Evolutionary conservation across 2,329 filamentous ascomycete species (phyloP).

Genomic region (Coccinonectria pachysandricola): DNA sequence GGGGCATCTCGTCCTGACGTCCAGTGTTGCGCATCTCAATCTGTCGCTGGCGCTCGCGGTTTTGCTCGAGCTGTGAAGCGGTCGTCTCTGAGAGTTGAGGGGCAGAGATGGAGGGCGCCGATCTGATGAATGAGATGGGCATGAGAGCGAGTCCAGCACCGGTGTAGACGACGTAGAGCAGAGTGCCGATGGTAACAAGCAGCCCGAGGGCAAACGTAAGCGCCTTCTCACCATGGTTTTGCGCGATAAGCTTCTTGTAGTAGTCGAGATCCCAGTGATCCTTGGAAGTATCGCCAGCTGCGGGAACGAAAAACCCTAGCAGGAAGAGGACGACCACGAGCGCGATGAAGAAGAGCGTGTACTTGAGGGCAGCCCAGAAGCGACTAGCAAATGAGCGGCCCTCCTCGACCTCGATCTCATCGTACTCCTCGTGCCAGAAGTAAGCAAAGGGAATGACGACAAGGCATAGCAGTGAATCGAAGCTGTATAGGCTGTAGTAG

Average conservation of each 20-base stretch:
- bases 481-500: conserved; percentile 86
- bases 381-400: conserved; percentile 60
- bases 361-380: conserved; percentile 79
- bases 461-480: conserved; percentile 83
- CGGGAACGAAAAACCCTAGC: conserved; percentile 87
- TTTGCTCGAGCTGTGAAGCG: conserved; percentile 70
- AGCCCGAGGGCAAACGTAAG: conserved; percentile 82
- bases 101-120: conserved; percentile 74
- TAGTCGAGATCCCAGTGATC: conserved; percentile 76
- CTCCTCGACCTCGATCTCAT: conserved; percentile 80
- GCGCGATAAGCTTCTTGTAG: conserved; percentile 70
- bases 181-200: conserved; percentile 75
- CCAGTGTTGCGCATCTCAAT: conserved; percentile 78
- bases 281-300: conserved; percentile 55
- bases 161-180: conserved; percentile 83
- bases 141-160: conserved; percentile 79
- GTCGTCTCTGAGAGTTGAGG: conserved; percentile 70
- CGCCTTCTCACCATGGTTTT: conserved; percentile 82
- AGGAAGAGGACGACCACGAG: conserved; percentile 77
- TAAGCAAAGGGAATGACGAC: conserved; percentile 90
- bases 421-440: conserved; percentile 97
- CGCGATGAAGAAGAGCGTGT: conserved; percentile 74
- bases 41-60: conserved; percentile 85
- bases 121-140: conserved; percentile 85
- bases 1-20: conserved; percentile 60